Conservation (phyloP, 345 rosid genomes). For the Linum tenue region DNA sequence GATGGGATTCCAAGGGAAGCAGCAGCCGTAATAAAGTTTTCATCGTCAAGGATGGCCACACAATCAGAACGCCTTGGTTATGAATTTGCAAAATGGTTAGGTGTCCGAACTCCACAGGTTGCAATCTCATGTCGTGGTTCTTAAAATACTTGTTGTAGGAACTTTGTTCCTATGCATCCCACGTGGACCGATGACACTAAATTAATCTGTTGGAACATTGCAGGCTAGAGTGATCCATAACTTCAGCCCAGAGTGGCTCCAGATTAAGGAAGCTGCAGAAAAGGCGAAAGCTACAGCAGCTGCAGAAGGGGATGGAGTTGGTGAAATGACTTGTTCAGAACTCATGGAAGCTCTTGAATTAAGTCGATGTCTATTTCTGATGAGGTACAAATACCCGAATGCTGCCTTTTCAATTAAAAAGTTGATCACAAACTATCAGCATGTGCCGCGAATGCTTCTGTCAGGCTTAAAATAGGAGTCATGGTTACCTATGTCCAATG, state of each 20-base stretch:
- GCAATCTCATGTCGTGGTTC: background rate
- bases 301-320: slow-evolving; percentile 75
- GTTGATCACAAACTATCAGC: too few relatives aligned
- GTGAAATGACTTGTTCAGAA: slow-evolving; percentile 87
- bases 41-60: slow-evolving; percentile 98
- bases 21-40: slow-evolving; percentile 93
- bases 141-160: background rate
- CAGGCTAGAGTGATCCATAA: slow-evolving; percentile 96
- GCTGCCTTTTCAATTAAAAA: background rate
- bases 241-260: slow-evolving; percentile 75
- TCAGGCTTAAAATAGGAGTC: too few relatives aligned
- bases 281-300: slow-evolving; percentile 70
- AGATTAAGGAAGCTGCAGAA: slow-evolving; percentile 85
- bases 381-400: slow-evolving; percentile 49
- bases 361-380: slow-evolving; percentile 84
- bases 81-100: slow-evolving; percentile 94
- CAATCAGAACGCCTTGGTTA: slow-evolving; percentile 99
- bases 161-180: background rate
- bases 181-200: slow-evolving; percentile 5
- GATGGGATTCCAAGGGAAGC: slow-evolving; percentile 60
- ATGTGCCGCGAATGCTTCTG: too few relatives aligned
- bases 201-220: slow-evolving; percentile 7
- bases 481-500: too few relatives aligned
- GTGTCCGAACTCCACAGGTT: slow-evolving; percentile 80
- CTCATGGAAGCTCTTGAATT: slow-evolving; percentile 98